A percentile compares a stretch with the other conserved stretches of the same genome.
These are phyloP conservation scores for Sisymbrium irio DNA, from an alignment of 345 rosid species.

Conservation along the genomic window DNA sequence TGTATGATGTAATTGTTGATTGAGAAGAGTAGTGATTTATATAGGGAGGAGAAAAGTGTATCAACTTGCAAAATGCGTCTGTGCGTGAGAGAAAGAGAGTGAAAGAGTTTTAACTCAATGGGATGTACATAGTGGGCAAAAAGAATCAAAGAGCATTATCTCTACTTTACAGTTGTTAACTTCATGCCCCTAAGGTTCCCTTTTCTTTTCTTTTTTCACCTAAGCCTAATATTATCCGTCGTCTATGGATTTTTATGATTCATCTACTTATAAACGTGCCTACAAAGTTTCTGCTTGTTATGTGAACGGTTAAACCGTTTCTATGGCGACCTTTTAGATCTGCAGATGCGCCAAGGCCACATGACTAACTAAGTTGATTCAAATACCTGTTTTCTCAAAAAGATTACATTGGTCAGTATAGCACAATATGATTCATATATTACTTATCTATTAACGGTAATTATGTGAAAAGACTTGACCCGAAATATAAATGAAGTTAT, in stretches of 20 bases:
- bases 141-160: slow-evolving; percentile 31
- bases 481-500: not conserved
- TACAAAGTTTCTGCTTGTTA: not conserved
- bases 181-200: slow-evolving; percentile 5
- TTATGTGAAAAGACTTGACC: not conserved
- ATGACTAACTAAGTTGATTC: not conserved
- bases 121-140: slow-evolving; percentile 28
- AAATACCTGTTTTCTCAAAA: not conserved
- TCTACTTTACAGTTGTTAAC: slow-evolving; percentile 45
- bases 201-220: slow-evolving; percentile 11
- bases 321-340: not conserved
- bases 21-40: slow-evolving; percentile 30
- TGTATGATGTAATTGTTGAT: slow-evolving; percentile 17
- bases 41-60: slow-evolving; percentile 30
- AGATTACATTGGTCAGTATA: not conserved
- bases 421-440: not conserved
- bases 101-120: slow-evolving; percentile 33
- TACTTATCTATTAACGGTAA: not conserved
- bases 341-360: not conserved
- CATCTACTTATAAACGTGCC: not conserved
- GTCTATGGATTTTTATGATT: not conserved
- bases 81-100: slow-evolving; percentile 16
- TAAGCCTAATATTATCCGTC: slow-evolving; percentile 27
- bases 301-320: not conserved
- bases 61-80: slow-evolving; percentile 37